These are phyloP conservation scores for Kockiozyma suomiensis DNA, from an alignment of 805 yeast genomes.

Conservation along the genomic window DNA sequence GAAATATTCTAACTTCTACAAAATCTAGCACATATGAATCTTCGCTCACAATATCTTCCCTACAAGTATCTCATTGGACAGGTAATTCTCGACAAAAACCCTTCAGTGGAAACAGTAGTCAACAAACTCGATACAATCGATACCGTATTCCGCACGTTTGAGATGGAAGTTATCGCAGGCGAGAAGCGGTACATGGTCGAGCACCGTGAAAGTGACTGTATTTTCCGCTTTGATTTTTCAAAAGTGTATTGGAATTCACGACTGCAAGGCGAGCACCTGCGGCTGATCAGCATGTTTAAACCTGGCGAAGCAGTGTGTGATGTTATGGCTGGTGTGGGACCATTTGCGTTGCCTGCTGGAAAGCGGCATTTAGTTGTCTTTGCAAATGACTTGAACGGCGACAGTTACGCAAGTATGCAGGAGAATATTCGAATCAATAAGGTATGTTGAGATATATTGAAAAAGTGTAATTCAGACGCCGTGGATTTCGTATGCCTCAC, in stretches of 20 bases:
- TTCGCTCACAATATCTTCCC: conserved; percentile 81
- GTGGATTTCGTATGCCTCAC: conserved; percentile 17
- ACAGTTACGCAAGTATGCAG: conserved; percentile 69
- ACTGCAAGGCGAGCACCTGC: conserved; percentile 87
- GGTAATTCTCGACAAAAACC: conserved; percentile 84
- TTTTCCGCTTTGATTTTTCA: conserved; percentile 82
- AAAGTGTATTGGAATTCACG: conserved; percentile 98
- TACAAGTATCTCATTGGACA: conserved; percentile 82
- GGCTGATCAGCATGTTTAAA: conserved; percentile 64
- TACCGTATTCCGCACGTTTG: conserved; percentile 85
- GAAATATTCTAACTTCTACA: neutral
- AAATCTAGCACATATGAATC: conserved; percentile 73
- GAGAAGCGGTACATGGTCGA: conserved; percentile 72
- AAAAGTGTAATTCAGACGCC: conserved; percentile 3
- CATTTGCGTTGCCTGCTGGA: conserved; percentile 95
- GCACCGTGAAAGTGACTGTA: conserved; percentile 75
- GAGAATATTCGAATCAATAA: conserved; percentile 68
- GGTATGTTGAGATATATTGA: conserved; percentile 41
- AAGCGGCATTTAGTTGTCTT: conserved; percentile 76
- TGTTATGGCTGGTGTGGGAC: conserved; percentile 99
- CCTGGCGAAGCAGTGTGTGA: conserved; percentile 82
- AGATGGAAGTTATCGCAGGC: conserved; percentile 93
- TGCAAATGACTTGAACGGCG: conserved; percentile 94
- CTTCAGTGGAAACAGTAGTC: conserved; percentile 82
- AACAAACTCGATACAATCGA: conserved; percentile 87